Evolutionary conservation across 495 filamentous ascomycete genomes (phyloP).

Genomic region (Diplogelasinospora grovesii): DNA sequence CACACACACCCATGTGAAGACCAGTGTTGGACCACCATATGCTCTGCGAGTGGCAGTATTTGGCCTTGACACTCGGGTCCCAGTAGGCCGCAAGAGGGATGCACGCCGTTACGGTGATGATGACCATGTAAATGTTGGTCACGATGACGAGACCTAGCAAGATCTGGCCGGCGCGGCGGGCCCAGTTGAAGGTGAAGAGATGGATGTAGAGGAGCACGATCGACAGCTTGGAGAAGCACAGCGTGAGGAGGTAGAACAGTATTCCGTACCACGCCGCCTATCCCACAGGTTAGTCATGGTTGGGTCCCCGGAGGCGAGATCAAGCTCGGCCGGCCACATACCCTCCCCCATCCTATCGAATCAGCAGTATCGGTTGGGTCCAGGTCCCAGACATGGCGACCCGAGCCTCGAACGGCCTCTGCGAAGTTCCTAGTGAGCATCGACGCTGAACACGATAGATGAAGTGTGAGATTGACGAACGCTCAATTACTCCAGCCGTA

Average conservation of each 20-base stretch:
- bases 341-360: constrained; percentile 20
- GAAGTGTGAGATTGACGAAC: constrained; percentile 12
- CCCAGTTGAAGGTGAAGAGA: constrained; percentile 31
- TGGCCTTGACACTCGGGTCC: constrained; percentile 17
- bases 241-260: constrained; percentile 21
- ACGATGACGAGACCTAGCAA: constrained; percentile 20
- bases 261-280: constrained; percentile 27
- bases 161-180: constrained; percentile 23
- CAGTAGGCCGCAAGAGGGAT: constrained; percentile 26
- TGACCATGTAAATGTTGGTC: constrained; percentile 18
- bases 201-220: constrained; percentile 34
- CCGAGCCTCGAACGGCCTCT: constrained; percentile 22
- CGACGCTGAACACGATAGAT: neutral
- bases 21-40: constrained; percentile 30
- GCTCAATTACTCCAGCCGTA: constrained; percentile 17
- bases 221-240: constrained; percentile 30
- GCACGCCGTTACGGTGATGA: constrained; percentile 22
- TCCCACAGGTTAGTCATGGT: neutral
- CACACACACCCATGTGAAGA: constrained; percentile 23
- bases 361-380: constrained; percentile 13
- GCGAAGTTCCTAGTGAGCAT: neutral
- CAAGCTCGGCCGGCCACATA: constrained; percentile 8
- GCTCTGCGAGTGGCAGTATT: constrained; percentile 21
- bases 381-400: constrained; percentile 24
- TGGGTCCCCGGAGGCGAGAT: no score